A percentile compares a stretch with the other conserved stretches of the same genome.
phyloP scores from a whole-genome alignment of 2,329 filamentous ascomycete genomes.

The Neofusicoccum cordaticola region DNA sequence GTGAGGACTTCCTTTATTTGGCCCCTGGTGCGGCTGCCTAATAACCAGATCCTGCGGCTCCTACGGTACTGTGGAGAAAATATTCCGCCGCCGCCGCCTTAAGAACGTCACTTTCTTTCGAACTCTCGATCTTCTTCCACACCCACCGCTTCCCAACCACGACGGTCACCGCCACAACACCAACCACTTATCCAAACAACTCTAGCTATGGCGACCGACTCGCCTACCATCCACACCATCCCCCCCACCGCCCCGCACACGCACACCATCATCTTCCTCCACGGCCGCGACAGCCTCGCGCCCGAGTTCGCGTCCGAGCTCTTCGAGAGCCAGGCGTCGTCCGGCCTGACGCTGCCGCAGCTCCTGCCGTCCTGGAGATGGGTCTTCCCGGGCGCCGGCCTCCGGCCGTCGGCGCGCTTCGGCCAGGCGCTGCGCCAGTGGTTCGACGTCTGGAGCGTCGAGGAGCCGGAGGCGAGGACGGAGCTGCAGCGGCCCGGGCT shows the following conservation, averaged over 20 bases:
- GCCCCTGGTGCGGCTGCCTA: too few species aligned
- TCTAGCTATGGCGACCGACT: too few species aligned
- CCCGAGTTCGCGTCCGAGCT: slow-evolving; percentile 41
- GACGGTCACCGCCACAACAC: too few species aligned
- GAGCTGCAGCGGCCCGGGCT: slow-evolving; percentile 25
- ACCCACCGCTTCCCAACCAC: too few species aligned
- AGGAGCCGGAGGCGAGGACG: slow-evolving; percentile 26
- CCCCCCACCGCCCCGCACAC: slow-evolving; percentile 30
- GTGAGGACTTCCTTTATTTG: too few species aligned
- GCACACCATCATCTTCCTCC: slow-evolving; percentile 47
- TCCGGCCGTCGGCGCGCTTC: slow-evolving; percentile 25
- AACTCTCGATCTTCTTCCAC: too few species aligned
- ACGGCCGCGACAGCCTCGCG: slow-evolving; percentile 42
- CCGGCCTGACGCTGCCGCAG: slow-evolving; percentile 28
- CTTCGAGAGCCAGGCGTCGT: slow-evolving; percentile 34
- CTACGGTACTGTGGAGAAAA: too few species aligned
- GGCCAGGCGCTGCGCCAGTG: slow-evolving; percentile 33
- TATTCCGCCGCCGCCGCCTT: too few species aligned
- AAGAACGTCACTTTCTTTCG: too few species aligned
- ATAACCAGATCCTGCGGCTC: too few species aligned
- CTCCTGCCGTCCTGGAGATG: slow-evolving; percentile 36
- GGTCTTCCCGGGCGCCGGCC: slow-evolving; percentile 35
- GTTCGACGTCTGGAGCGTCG: slow-evolving; percentile 37
- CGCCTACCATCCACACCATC: not conserved
- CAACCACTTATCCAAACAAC: too few species aligned